phyloP scores from a whole-genome alignment of 1,284 basidiomycete genomes.

The Moesziomyces sp. region DNA sequence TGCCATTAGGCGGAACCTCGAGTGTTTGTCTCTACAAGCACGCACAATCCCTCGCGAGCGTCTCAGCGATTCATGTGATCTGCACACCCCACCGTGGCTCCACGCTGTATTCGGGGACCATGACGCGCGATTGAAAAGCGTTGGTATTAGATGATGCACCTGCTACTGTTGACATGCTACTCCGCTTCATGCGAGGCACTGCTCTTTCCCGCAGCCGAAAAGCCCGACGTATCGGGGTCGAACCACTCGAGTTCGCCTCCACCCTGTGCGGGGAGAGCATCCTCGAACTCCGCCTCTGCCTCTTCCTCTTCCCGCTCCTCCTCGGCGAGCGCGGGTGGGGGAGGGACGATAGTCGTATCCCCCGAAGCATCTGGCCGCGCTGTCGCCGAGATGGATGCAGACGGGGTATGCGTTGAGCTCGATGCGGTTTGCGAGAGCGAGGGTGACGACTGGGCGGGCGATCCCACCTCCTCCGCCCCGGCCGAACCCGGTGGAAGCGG shows the following conservation, averaged over 20 bases:
- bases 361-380: constrained; percentile 9
- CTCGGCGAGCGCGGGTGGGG: constrained; percentile 1
- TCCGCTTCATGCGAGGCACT: constrained; percentile 3
- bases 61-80: no score
- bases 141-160: no score
- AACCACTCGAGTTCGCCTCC: constrained; percentile 47
- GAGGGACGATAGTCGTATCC: constrained; percentile 16
- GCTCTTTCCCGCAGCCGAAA: constrained; percentile 32
- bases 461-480: background rate
- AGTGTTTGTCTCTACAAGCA: no score
- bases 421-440: constrained; percentile 16
- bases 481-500: background rate
- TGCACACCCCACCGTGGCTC: no score
- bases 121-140: no score
- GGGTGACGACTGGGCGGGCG: constrained; percentile 15
- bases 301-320: constrained; percentile 10
- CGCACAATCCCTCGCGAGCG: no score
- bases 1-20: no score
- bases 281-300: constrained; percentile 7
- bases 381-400: constrained; percentile 14
- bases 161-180: no score
- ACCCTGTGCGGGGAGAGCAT: constrained; percentile 4
- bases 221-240: constrained; percentile 51
- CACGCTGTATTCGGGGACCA: no score
- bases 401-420: constrained; percentile 17